These are phyloP conservation scores for Symbiotaphrina buchneri DNA, from an alignment of 495 filamentous ascomycete genomes.

Conservation along the genomic window DNA sequence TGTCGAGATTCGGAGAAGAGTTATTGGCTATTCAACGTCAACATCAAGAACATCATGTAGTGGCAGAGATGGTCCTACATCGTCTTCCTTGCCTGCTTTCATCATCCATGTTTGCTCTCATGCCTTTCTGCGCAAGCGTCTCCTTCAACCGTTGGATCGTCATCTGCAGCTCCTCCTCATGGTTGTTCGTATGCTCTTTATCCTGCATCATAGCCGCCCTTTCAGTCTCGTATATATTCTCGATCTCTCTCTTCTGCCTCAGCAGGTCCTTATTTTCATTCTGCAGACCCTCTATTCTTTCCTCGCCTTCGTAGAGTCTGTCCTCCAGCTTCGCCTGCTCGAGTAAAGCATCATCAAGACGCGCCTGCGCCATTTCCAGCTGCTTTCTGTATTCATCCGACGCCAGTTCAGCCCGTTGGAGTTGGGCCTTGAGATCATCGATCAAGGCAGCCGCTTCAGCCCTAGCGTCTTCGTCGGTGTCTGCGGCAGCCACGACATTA, in stretches of 20 bases:
- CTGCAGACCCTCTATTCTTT: constrained; percentile 53
- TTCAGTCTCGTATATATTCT: constrained; percentile 76
- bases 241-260: constrained; percentile 68
- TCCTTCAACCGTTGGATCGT: constrained; percentile 84
- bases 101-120: constrained; percentile 32
- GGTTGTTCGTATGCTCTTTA: constrained; percentile 62
- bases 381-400: constrained; percentile 72
- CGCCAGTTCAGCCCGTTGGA: constrained; percentile 56
- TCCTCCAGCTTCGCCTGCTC: constrained; percentile 80
- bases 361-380: constrained; percentile 59
- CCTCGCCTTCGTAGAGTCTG: constrained; percentile 56
- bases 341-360: constrained; percentile 61
- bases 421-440: constrained; percentile 61
- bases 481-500: constrained; percentile 29
- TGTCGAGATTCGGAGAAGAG: constrained; percentile 17
- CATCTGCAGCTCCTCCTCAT: constrained; percentile 72
- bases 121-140: constrained; percentile 47
- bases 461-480: constrained; percentile 28
- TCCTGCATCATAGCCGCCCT: constrained; percentile 71
- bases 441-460: constrained; percentile 57
- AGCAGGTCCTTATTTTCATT: constrained; percentile 59
- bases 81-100: constrained; percentile 17
- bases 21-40: constrained; percentile 1
- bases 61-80: constrained; percentile 10
- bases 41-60: constrained; percentile 9